Base-by-base conservation (phyloP, 805 yeast species). In the Ogataea pini region DNA sequence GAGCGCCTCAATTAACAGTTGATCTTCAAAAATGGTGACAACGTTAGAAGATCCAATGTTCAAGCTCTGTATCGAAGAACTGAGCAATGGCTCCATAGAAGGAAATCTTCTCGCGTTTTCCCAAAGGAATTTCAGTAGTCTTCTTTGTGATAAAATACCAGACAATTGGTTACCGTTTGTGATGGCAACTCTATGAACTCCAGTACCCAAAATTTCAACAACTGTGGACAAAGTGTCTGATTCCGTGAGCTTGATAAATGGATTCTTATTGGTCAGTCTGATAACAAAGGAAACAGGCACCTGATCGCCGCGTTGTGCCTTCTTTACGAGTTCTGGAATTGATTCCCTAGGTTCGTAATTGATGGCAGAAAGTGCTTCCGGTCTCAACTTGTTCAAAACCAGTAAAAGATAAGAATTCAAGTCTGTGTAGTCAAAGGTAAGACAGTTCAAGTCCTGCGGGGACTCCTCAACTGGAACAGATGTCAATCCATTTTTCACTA, bases 151-250 rank as follows among this genome's bases (percentile, higher is more conserved):
- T 39, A 94, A 73, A 10, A 92, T 81, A 49, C 98, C 98, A 2
- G 86, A 81, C 42, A 91, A 82, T 50, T 75, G 74, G 19, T 78
- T 73, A 42, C 72, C 68, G 41, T 72, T 76, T 14, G 70, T 67
- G 47, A 91, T 87, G 9, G 97, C 96, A 17, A 92, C 81, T 63
- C 99, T 77, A 70, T 94, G 99, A 3, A 91, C 96, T 17, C 99
- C 99, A 33, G 87, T 80, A n/a, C 97, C 98, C 52, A 92, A 73
- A 10, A 87, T 82, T 65, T 89, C 95, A 58, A 88, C 86, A 2
- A 89, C 97, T 4, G 80, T 77, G 36, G 84, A 75, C 44, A 92
- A 71, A 17, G 83, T 79, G 47, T 85, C 90, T 14, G 73, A 62
- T 58, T 88, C 90, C 37, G 82, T 78, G 49, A 94, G 72, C 62